A percentile compares a stretch with the other conserved stretches of the same genome.
These are phyloP conservation scores for Juncus effusus DNA, from an alignment of 176 grass and related monocot species.

Conservation along the genomic window DNA sequence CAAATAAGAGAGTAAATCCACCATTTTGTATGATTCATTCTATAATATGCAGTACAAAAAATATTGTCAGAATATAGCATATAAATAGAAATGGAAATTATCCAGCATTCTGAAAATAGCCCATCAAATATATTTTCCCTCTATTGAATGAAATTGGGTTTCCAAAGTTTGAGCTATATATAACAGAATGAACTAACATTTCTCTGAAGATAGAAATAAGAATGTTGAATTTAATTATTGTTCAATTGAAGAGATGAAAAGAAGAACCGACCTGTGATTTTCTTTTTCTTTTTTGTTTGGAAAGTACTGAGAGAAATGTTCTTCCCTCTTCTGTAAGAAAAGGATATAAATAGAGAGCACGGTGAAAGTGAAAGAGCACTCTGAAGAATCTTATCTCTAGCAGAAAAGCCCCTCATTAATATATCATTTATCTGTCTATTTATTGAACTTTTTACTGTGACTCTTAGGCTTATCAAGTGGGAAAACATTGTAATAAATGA, in stretches of 20 bases:
- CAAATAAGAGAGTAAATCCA: constrained; percentile 28
- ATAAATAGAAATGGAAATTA: neutral
- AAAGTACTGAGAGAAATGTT: constrained; percentile 17
- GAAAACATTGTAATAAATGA: too few species aligned
- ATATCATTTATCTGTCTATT: too few species aligned
- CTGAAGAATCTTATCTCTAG: neutral
- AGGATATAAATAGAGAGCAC: constrained; percentile 1
- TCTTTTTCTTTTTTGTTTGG: constrained; percentile 4
- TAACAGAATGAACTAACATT: constrained; percentile 4
- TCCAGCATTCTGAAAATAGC: neutral
- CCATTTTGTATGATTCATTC: constrained; percentile 32
- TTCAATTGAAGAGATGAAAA: too few species aligned
- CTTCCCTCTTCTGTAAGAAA: constrained; percentile 24
- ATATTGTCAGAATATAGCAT: neutral
- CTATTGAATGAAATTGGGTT: too few species aligned
- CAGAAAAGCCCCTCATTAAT: too few species aligned
- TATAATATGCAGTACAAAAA: constrained; percentile 5
- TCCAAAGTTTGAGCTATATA: neutral
- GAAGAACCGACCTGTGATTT: neutral
- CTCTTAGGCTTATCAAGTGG: too few species aligned
- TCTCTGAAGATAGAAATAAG: neutral
- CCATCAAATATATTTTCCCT: neutral
- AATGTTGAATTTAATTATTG: neutral
- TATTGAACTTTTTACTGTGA: too few species aligned
- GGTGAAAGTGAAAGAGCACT: neutral